These are phyloP conservation scores for Heliocybe sulcata DNA, from an alignment of 1,284 basidiomycete genomes.

Conservation along the genomic window DNA sequence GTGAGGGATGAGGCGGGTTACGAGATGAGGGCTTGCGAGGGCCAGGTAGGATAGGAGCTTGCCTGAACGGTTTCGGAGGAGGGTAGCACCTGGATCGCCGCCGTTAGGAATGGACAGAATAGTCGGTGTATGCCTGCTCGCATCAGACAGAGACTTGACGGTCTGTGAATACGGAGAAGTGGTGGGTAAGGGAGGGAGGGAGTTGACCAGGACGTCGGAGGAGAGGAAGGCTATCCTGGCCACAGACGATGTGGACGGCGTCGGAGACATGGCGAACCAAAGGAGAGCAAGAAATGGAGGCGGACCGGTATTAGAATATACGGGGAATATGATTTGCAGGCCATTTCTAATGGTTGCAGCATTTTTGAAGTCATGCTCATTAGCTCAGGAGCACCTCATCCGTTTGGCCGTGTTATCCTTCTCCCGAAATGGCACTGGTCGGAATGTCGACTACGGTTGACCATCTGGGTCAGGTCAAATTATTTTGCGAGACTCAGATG, in stretches of 20 bases:
- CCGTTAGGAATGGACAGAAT: constrained; percentile 44
- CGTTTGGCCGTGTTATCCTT: constrained; percentile 12
- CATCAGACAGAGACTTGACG: background rate
- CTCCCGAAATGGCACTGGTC: background rate
- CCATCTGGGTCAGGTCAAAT: too few species aligned
- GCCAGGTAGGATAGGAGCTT: constrained; percentile 48
- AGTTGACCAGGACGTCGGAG: constrained; percentile 60
- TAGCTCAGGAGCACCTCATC: constrained; percentile 12
- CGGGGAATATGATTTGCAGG: background rate
- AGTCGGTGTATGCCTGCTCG: constrained; percentile 19
- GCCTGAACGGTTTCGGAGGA: constrained; percentile 32
- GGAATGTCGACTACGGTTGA: too few species aligned
- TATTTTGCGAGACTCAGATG: too few species aligned
- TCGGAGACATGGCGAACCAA: constrained; percentile 13
- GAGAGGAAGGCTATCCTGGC: constrained; percentile 62
- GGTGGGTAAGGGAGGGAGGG: constrained; percentile 31
- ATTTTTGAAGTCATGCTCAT: constrained; percentile 2
- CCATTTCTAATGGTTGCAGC: constrained; percentile 8
- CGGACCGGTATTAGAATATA: background rate
- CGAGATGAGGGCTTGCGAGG: constrained; percentile 32
- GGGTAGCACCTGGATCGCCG: constrained; percentile 50
- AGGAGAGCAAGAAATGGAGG: background rate
- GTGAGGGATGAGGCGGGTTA: constrained; percentile 49
- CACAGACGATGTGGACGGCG: constrained; percentile 34
- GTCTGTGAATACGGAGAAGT: constrained; percentile 26